Evolutionary conservation across 148 eudicot genomes (phyloP), one percentile per base, ranked within the genome.

Genomic region (Amaranthus hypochondriacus): DNA sequence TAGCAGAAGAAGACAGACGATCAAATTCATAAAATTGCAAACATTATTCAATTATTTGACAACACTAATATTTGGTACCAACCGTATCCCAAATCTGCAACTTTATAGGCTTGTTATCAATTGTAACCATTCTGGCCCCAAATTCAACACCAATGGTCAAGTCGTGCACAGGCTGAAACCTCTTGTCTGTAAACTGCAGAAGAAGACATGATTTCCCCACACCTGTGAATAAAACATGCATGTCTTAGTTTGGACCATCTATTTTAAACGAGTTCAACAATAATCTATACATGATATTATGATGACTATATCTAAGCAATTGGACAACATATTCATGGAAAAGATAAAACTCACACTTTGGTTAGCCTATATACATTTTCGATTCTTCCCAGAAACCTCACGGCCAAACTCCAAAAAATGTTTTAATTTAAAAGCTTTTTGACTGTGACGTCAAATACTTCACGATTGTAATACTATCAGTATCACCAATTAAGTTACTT

Each of bases 141-240:
- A 82, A 82, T 58, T 82, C 85, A 46, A 82, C 85, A 75, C 85
- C 85, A 62, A 82, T 82, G 44, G 85, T 82, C 51, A 82, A 67
- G 68, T 82, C 82, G 69, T 82, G 84, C 68, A 82, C 84, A 18
- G 84, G 84, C 50, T 82, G 81, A 62, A 82, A 82, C 65, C 84
- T 78, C 79, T 82, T 82, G 65, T 82, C 84, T 6, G 84, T 82
- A 68, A 82, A 82, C 78, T 82, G 84, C 71, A 82, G 78, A 6
- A 82, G 80, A 44, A 82, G 79, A 76, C 85, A 82, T 72, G 85
- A 82, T 70, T 82, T 82, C 60, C 85, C 85, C 28, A 82, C 85
- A 60, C 85, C 85, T 82, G 82, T 71, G 10, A 70, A 4, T 58
- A 63, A 73, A 48, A 65, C 21, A 81, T 6, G 62, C 60, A 71